phyloP scores from a whole-genome alignment of 139 green algal genomes.

The Ettlia oleoabundans region DNA sequence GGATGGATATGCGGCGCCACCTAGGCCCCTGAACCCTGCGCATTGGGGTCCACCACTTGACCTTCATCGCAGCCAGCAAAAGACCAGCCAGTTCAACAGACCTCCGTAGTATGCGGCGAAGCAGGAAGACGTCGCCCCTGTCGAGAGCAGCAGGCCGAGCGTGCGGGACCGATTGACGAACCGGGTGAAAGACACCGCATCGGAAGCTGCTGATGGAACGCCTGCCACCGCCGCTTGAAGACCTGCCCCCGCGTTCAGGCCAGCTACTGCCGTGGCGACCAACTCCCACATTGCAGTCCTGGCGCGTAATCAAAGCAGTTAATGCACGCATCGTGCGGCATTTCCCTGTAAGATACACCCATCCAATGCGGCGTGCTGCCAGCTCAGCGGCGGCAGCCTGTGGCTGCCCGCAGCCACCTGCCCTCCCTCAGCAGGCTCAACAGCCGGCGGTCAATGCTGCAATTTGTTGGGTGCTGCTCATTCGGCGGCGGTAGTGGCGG shows the following conservation, averaged over 20 bases:
- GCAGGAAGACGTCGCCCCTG: not conserved
- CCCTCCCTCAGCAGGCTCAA: too few species aligned
- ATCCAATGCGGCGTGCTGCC: too few species aligned
- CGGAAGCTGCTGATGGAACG: not conserved
- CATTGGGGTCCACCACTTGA: not conserved
- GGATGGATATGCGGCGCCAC: too few species aligned
- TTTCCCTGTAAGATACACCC: too few species aligned
- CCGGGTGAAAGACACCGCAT: not conserved
- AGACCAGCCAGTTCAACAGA: not conserved
- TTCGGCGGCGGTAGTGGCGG: too few species aligned
- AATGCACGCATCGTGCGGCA: too few species aligned
- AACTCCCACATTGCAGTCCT: conserved; percentile 46
- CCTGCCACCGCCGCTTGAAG: conserved; percentile 30
- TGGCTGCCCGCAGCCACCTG: too few species aligned
- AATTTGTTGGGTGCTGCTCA: not conserved
- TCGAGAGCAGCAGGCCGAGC: conserved; percentile 23
- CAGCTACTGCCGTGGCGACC: conserved; percentile 30
- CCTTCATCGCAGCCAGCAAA: too few species aligned
- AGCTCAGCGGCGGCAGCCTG: too few species aligned
- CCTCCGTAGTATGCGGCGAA: conserved; percentile 13
- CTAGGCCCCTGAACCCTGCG: not conserved
- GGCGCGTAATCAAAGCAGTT: too few species aligned
- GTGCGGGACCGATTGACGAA: conserved; percentile 23
- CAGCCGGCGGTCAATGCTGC: not conserved
- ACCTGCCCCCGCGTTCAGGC: conserved; percentile 26